phyloP scores from a whole-genome alignment of 2,329 filamentous ascomycete genomes.

The Verticillium klebahnii region DNA sequence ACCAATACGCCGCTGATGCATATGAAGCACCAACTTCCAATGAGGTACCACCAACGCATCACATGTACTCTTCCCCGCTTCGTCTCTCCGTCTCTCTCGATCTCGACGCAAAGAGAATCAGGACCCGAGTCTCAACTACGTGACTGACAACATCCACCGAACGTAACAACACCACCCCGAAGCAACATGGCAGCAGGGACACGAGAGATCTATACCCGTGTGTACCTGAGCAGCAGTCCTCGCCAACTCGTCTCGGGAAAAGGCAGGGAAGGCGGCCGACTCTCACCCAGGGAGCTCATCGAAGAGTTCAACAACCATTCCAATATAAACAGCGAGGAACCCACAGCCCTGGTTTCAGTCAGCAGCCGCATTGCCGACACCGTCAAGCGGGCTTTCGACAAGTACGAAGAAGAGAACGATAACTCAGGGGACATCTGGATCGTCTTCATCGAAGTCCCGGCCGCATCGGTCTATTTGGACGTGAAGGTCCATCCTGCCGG shows the following conservation, averaged over 20 bases:
- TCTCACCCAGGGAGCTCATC: neutral
- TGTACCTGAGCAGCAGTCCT: neutral
- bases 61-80: no score
- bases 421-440: neutral
- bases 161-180: no score
- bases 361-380: neutral
- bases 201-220: neutral
- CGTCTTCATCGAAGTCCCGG: neutral
- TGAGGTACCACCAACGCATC: no score
- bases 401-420: neutral
- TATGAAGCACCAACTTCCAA: no score
- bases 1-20: no score
- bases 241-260: neutral
- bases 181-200: no score
- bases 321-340: neutral
- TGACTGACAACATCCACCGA: no score
- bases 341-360: neutral
- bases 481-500: neutral
- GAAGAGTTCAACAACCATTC: neutral
- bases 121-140: no score
- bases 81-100: no score
- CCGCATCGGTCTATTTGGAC: neutral
- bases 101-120: no score
- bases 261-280: neutral
- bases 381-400: neutral